Evolutionary conservation across 257 asterid genomes (phyloP).

Genomic region (Solanum megistacrolobum): DNA sequence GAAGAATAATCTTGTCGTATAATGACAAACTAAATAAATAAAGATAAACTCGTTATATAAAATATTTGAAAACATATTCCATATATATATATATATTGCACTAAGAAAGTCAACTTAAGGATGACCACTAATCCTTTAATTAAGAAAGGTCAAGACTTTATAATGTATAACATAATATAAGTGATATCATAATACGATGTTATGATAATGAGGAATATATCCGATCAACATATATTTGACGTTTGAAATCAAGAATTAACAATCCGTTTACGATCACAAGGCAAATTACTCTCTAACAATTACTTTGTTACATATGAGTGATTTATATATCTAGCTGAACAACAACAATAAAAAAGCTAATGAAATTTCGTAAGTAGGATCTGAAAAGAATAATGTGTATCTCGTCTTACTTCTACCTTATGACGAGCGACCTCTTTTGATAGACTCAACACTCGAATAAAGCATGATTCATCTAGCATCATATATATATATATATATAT

Average conservation of each 20-base stretch:
- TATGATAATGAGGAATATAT: background rate
- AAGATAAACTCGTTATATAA: too few species aligned
- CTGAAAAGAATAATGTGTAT: too few species aligned
- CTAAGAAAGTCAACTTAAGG: background rate
- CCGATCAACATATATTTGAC: background rate
- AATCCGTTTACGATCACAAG: background rate
- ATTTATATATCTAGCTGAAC: background rate
- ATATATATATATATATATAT: background rate
- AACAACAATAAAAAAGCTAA: too few species aligned
- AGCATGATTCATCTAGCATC: background rate
- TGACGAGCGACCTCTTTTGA: fast-evolving
- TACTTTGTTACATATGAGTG: background rate
- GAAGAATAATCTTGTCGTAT: too few species aligned
- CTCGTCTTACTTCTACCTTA: background rate
- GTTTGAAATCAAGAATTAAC: background rate
- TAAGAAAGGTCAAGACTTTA: background rate
- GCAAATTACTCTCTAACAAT: background rate
- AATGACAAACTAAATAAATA: too few species aligned
- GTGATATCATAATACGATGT: background rate
- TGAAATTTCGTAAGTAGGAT: too few species aligned
- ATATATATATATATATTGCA: background rate
- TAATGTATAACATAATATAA: background rate
- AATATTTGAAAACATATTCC: background rate
- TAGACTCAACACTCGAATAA: too few species aligned
- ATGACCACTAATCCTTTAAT: background rate